Evolutionary conservation across 805 yeast species (phyloP).

Genomic region (Nakazawaea holstii): DNA sequence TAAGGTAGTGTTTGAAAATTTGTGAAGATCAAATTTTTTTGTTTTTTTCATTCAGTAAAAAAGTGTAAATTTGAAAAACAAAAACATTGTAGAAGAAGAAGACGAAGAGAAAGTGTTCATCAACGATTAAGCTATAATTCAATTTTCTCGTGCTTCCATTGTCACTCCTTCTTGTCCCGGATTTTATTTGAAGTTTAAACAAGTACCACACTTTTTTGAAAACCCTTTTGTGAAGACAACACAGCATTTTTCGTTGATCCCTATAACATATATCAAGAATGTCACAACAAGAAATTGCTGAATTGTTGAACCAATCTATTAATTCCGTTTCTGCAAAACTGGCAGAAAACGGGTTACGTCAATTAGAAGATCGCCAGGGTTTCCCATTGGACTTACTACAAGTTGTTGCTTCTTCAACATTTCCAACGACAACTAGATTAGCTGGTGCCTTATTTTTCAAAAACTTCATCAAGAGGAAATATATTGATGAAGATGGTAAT

Average conservation of each 20-base stretch:
- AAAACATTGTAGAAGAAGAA: neutral
- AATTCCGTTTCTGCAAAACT: conserved; percentile 56
- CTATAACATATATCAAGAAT: neutral
- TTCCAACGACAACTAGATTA: conserved; percentile 55
- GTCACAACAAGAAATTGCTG: conserved; percentile 37
- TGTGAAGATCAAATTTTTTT: neutral
- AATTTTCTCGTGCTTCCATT: too few species aligned
- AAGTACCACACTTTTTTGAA: too few species aligned
- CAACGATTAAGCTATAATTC: too few species aligned
- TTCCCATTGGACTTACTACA: conserved; percentile 74
- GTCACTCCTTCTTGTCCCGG: too few species aligned
- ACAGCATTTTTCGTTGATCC: too few species aligned
- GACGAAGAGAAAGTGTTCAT: too few species aligned
- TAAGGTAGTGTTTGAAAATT: conserved; percentile 22
- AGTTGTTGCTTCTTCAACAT: conserved; percentile 60
- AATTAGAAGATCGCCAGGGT: conserved; percentile 62
- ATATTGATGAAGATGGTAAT: conserved; percentile 88
- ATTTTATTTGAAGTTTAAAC: too few species aligned
- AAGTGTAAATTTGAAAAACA: neutral
- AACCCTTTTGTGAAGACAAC: too few species aligned
- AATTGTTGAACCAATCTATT: conserved; percentile 57
- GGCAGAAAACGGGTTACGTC: conserved; percentile 61
- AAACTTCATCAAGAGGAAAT: conserved; percentile 74
- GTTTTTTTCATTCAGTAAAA: too few species aligned
- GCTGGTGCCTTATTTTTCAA: conserved; percentile 92